These are phyloP conservation scores for Calycina marina DNA, from an alignment of 2,329 filamentous ascomycete species.

Conservation along the genomic window DNA sequence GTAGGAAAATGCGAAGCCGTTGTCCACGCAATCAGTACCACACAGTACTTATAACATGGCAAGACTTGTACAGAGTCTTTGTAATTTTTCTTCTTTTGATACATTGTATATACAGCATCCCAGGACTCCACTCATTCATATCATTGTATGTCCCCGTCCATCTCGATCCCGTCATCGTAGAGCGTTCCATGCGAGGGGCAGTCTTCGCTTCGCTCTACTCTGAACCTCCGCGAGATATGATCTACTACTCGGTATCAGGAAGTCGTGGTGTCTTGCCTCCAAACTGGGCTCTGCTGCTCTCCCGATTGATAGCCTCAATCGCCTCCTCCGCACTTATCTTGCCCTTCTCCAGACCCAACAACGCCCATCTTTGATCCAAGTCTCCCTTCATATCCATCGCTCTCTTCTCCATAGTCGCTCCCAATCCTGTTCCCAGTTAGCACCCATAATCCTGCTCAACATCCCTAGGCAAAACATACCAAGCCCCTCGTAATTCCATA, in stretches of 20 bases:
- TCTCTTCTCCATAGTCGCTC: constrained; percentile 35
- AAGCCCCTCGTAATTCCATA: constrained; percentile 73
- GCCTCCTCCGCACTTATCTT: constrained; percentile 38
- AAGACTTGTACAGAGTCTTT: too few relatives aligned
- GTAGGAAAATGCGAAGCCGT: too few relatives aligned
- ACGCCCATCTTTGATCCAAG: constrained; percentile 37
- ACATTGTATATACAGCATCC: too few relatives aligned
- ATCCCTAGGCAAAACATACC: constrained; percentile 32
- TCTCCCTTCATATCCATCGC: constrained; percentile 28
- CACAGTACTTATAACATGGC: too few relatives aligned
- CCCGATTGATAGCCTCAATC: constrained; percentile 39
- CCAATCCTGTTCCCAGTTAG: constrained; percentile 36
- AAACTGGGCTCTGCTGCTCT: constrained; percentile 27
- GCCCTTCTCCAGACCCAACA: constrained; percentile 37
- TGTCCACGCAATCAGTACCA: too few relatives aligned
- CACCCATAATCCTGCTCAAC: constrained; percentile 1
- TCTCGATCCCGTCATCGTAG: too few relatives aligned
- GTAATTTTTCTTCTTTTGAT: too few relatives aligned
- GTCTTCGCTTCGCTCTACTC: not conserved
- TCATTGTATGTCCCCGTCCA: too few relatives aligned
- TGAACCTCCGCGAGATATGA: constrained; percentile 9
- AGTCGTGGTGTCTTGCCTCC: constrained; percentile 16
- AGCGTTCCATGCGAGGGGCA: not conserved
- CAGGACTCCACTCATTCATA: too few relatives aligned
- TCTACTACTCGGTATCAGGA: not conserved